Base-by-base conservation (phyloP, 805 yeast species). In the Yamadazyma tumulicola region DNA sequence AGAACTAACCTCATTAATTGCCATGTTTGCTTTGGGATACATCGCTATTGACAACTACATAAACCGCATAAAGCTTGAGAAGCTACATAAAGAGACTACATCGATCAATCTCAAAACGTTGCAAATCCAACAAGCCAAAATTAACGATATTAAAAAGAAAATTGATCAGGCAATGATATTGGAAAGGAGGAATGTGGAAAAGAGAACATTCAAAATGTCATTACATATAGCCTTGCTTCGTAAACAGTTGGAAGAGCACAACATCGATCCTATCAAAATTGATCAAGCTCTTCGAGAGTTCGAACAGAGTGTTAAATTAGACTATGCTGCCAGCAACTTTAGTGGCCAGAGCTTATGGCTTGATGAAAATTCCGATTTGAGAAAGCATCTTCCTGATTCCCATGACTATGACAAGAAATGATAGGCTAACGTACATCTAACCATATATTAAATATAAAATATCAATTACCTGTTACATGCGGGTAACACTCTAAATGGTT, bases 161-260 rank as follows among this genome's bases (percentile, higher is more conserved):
- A 61, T 73, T 32, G 81, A 76, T 33, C 44, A 72, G 9, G 75
- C 72, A 43, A 57, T 72, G n/a, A 47, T 75, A 19, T 69, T 74
- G 41, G 81, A 76, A 42, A 57, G 82, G 12, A 64, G 66, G 35
- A 68, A 64, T 9, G 61, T 59, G 55, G 48, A 69, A 54, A 55
- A 63, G 66, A 41, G 81, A 64, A 50, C 71, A 64, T 61, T 54
- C 62, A 78, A 75, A 55, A 75, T 81, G 82, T 68, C 74, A 4
- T 59, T 81, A 51, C 91, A 82, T 49, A 69, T 82, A 26, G 86
- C 85, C 2, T 53, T 82, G 55, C 57, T 82, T 21, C 61, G 85
- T 32, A 67, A 77, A 46, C 87, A 82, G 49, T 57, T 82, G 35
- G 46, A 56, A 2, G 82, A 78, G n/a, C 48, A 54, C 3, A 84